Evolutionary conservation across 1,139 yeast genomes (phyloP).

Genomic region (Meyerozyma elateridarum): DNA sequence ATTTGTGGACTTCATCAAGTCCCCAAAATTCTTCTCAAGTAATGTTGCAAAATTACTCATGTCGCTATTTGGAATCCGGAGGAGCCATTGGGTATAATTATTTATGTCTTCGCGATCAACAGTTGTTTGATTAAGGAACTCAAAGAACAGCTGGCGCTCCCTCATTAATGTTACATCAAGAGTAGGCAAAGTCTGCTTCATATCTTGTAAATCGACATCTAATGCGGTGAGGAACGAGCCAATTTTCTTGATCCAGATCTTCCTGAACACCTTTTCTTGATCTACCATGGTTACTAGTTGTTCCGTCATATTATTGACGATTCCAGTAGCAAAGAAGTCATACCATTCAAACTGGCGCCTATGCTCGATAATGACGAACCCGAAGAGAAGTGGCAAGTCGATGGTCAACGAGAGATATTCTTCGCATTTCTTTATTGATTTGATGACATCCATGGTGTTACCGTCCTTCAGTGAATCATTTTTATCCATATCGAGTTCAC

Average conservation of each 20-base stretch:
- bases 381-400: constrained; percentile 79
- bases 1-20: constrained; percentile 35
- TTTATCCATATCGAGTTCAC: constrained; percentile 6
- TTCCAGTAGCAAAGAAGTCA: constrained; percentile 45
- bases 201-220: constrained; percentile 15
- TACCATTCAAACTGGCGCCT: constrained; percentile 69
- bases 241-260: constrained; percentile 62
- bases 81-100: constrained; percentile 24
- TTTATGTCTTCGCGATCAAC: constrained; percentile 41
- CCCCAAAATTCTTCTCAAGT: constrained; percentile 45
- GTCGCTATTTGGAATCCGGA: constrained; percentile 20
- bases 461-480: constrained; percentile 5
- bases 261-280: constrained; percentile 53
- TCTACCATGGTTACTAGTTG: constrained; percentile 54
- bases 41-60: constrained; percentile 30
- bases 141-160: constrained; percentile 17
- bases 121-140: constrained; percentile 20
- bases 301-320: constrained; percentile 52
- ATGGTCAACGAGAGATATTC: constrained; percentile 50
- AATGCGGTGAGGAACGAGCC: constrained; percentile 41
- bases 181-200: constrained; percentile 26
- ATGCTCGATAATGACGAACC: constrained; percentile 67
- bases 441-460: constrained; percentile 20
- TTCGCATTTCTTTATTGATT: constrained; percentile 35
- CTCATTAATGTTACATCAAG: constrained; percentile 38